Base-by-base conservation (phyloP, 192 early-diverging fungal genomes). In the Coemansia sp. region DNA sequence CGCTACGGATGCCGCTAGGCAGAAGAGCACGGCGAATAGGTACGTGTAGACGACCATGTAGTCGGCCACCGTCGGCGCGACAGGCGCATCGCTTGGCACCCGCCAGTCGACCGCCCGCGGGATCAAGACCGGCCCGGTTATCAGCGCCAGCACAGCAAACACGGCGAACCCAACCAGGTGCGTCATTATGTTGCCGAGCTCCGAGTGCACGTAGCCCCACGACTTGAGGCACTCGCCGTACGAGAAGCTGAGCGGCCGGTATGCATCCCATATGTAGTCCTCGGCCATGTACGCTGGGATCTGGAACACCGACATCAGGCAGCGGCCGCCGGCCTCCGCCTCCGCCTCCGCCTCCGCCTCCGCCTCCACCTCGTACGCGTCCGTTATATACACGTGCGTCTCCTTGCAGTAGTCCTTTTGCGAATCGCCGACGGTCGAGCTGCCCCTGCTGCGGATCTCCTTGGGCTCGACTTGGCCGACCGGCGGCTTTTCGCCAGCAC, bases 181-280 rank as follows among this genome's bases (percentile, higher is more conserved):
- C 6, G 92, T 88, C 83, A 91, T 89, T 44, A 98, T 92, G 71
- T 98, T 98, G 35, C 92, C 95, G 56, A 88, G 90, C 75, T 98
- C 96, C 58, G 97, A 95, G 66, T 98, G 95, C 34, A 95, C 73
- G 69, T 92, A 95, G 9, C 87, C 84, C 67, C 97, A 75, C 8
- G 93, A 92, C 36, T 77, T 69, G 18, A 92, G 41, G 69, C 95
- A 98, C 59, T 85, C 89, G 0, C 10, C 52, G 64, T 90, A 93
- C 58, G 92, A 94, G 44, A 87, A 78, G 23, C 84, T 84, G 57
- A 90, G 85, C 20, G 88, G 87, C 26, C 96, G 85, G 70, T 98
- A 98, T 34, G 91, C 92, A 18, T 69, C 77, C 52, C 83, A 80
- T 67, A 98, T 95, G 60, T 84, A 76, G 62, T 94, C 94, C 76